Evolutionary conservation across 176 grass and related monocot species (phyloP).

Genomic region (Echinochloa phyllopogon): DNA sequence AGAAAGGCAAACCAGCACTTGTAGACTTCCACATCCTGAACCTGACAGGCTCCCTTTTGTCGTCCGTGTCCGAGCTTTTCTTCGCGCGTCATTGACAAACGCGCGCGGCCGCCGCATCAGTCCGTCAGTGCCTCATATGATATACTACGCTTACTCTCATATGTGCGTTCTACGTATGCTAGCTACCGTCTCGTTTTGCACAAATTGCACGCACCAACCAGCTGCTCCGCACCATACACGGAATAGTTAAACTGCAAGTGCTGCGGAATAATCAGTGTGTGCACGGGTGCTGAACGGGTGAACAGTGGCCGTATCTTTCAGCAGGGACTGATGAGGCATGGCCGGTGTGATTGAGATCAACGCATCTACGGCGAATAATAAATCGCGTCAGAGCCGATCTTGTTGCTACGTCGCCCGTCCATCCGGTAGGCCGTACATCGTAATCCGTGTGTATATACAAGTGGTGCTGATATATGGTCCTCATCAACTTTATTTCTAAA

Average conservation of each 20-base stretch:
- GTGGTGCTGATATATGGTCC: constrained; percentile 27
- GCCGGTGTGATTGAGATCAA: background rate
- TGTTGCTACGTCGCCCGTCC: constrained; percentile 7
- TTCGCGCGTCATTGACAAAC: background rate
- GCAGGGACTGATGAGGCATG: background rate
- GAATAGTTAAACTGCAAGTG: background rate
- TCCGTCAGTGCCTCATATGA: background rate
- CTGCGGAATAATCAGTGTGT: background rate
- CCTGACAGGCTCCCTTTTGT: background rate
- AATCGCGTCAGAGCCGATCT: background rate
- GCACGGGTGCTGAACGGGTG: background rate
- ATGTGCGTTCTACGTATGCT: background rate
- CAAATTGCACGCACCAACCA: background rate
- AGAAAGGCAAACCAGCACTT: background rate
- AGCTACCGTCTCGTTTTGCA: too few species aligned
- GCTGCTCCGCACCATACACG: background rate
- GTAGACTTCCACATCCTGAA: background rate
- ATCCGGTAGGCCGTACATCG: constrained; percentile 45
- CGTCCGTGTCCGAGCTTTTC: background rate
- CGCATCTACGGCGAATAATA: background rate
- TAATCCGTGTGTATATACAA: constrained; percentile 9
- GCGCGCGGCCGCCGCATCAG: background rate
- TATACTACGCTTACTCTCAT: background rate
- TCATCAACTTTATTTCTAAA: background rate
- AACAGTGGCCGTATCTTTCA: constrained; percentile 15